phyloP scores from a whole-genome alignment of 2,329 filamentous ascomycete genomes.

The Dactylonectria macrodidyma region DNA sequence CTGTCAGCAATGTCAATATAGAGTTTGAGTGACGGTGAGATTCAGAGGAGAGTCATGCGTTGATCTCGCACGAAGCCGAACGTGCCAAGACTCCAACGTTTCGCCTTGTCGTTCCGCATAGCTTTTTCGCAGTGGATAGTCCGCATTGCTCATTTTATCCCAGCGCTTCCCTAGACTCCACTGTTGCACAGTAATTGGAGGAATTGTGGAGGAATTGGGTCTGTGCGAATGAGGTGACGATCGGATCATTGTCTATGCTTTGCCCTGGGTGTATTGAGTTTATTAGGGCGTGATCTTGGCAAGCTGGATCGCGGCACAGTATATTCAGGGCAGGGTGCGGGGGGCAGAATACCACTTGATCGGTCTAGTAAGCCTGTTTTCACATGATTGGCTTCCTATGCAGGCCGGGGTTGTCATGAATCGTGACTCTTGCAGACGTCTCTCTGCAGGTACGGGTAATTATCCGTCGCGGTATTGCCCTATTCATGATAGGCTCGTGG shows the following conservation, averaged over 20 bases:
- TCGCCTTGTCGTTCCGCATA: neutral
- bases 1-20: neutral
- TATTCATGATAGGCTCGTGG: too few species aligned
- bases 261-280: neutral
- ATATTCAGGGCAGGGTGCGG: too few species aligned
- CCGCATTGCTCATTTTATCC: neutral
- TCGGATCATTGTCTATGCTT: neutral
- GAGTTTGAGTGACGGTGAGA: neutral
- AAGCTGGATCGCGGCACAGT: too few species aligned
- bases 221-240: neutral
- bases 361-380: too few species aligned
- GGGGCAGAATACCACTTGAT: too few species aligned
- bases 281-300: neutral
- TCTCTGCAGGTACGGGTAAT: too few species aligned
- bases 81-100: neutral
- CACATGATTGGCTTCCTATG: too few species aligned
- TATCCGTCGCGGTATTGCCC: too few species aligned
- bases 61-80: neutral
- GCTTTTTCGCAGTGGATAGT: neutral
- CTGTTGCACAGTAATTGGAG: neutral
- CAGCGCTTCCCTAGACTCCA: neutral
- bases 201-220: neutral
- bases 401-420: too few species aligned
- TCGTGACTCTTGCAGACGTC: too few species aligned
- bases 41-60: neutral